phyloP scores from a whole-genome alignment of 805 yeast genomes.

The Sugiyamaella marilandica region DNA sequence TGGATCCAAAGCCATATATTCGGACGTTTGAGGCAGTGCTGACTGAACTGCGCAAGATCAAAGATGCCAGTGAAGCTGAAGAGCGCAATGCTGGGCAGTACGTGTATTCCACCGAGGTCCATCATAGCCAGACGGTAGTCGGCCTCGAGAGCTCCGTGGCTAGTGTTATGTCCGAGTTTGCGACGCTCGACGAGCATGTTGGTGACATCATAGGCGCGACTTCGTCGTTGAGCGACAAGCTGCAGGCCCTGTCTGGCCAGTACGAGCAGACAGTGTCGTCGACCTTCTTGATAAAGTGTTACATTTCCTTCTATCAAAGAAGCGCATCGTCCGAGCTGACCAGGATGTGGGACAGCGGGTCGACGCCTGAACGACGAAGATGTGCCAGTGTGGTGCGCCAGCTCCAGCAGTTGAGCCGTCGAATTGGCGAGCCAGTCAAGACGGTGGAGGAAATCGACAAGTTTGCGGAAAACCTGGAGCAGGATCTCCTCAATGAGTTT shows the following conservation, averaged over 20 bases:
- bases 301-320: conserved; percentile 66
- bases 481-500: conserved; percentile 61
- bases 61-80: conserved; percentile 48
- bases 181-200: conserved; percentile 31
- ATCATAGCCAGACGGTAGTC: conserved; percentile 64
- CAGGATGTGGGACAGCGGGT: conserved; percentile 43
- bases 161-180: conserved; percentile 31
- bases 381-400: conserved; percentile 70
- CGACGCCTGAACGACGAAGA: conserved; percentile 48
- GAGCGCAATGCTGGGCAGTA: conserved; percentile 51
- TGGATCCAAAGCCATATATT: conserved; percentile 93
- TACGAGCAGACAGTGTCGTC: conserved; percentile 70
- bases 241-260: conserved; percentile 47
- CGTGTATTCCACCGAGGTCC: conserved; percentile 56
- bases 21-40: conserved; percentile 86
- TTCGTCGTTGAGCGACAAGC: conserved; percentile 27
- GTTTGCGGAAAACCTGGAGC: conserved; percentile 74
- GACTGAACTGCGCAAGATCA: conserved; percentile 59
- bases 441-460: conserved; percentile 50
- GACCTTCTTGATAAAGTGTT: conserved; percentile 68
- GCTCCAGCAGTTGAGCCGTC: conserved; percentile 57
- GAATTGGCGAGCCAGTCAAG: conserved; percentile 39
- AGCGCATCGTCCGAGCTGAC: conserved; percentile 53
- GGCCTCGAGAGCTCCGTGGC: conserved; percentile 45
- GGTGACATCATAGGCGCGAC: conserved; percentile 31